Evolutionary conservation across 352 stramenopile species (phyloP).

Genomic region (Pythium oligandrum): DNA sequence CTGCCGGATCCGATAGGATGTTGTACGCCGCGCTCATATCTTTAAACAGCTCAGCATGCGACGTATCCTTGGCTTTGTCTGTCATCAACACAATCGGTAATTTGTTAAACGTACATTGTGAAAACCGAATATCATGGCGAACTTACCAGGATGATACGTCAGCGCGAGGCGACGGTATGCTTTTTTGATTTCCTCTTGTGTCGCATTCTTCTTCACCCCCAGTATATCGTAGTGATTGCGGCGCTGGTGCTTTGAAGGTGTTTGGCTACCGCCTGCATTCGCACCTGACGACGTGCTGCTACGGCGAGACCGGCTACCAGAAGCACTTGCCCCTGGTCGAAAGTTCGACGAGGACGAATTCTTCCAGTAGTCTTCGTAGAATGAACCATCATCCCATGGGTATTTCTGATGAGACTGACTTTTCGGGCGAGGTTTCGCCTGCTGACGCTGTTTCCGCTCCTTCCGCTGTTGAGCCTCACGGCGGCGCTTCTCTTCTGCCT

Average conservation of each 20-base stretch:
- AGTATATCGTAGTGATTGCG: constrained; percentile 83
- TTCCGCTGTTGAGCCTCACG: constrained; percentile 38
- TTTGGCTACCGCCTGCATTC: background rate
- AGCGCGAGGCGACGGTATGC: constrained; percentile 88
- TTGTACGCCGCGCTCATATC: constrained; percentile 85
- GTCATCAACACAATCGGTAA: constrained; percentile 8
- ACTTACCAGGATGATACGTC: constrained; percentile 78
- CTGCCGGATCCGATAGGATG: constrained; percentile 58
- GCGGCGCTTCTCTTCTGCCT: constrained; percentile 26
- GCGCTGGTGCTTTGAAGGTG: constrained; percentile 14
- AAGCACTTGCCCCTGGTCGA: background rate
- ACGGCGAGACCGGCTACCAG: background rate
- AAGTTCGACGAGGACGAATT: constrained; percentile 13
- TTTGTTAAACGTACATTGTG: no score
- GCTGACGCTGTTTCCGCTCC: constrained; percentile 38
- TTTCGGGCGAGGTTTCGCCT: constrained; percentile 18
- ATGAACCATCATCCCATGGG: constrained; percentile 42
- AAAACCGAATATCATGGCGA: background rate
- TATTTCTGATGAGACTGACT: constrained; percentile 29
- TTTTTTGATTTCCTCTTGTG: constrained; percentile 79
- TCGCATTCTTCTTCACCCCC: constrained; percentile 48
- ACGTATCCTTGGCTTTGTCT: constrained; percentile 73
- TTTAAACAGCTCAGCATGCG: constrained; percentile 74
- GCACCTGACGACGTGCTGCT: background rate
- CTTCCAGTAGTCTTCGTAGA: constrained; percentile 44